phyloP scores from a whole-genome alignment of 257 asterid genomes.

The Primulina tabacum region DNA sequence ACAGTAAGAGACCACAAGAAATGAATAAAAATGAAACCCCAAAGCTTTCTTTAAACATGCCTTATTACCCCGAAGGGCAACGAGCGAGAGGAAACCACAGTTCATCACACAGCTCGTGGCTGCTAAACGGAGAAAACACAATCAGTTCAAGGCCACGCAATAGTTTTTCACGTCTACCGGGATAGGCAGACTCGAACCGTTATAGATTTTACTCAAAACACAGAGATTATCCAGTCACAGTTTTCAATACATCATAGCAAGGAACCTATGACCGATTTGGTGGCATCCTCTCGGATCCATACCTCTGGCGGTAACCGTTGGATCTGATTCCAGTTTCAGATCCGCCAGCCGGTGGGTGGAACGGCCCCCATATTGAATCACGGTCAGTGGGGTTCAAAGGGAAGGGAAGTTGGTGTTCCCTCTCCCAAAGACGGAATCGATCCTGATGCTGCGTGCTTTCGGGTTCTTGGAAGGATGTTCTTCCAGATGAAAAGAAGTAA shows the following conservation, averaged over 20 bases:
- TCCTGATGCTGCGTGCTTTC: slow-evolving; percentile 41
- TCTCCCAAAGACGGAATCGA: slow-evolving; percentile 49
- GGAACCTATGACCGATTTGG: slow-evolving; percentile 53
- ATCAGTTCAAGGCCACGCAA: slow-evolving; percentile 37
- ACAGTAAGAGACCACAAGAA: neutral
- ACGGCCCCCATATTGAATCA: slow-evolving; percentile 58
- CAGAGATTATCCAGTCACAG: slow-evolving; percentile 44
- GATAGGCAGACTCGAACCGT: slow-evolving; percentile 29
- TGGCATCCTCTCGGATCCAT: slow-evolving; percentile 65
- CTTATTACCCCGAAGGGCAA: slow-evolving; percentile 34
- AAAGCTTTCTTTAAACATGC: slow-evolving; percentile 14
- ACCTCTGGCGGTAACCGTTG: slow-evolving; percentile 53
- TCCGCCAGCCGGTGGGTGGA: slow-evolving; percentile 44
- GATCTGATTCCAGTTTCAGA: slow-evolving; percentile 45
- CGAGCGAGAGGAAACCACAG: slow-evolving; percentile 40
- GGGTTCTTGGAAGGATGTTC: slow-evolving; percentile 49
- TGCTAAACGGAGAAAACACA: slow-evolving; percentile 22
- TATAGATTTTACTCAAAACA: slow-evolving; percentile 49
- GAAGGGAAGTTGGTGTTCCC: slow-evolving; percentile 46
- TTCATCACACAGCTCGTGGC: slow-evolving; percentile 51
- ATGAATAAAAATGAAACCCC: neutral
- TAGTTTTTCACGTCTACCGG: slow-evolving; percentile 33
- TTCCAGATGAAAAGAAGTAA: slow-evolving; percentile 53
- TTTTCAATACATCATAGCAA: slow-evolving; percentile 26
- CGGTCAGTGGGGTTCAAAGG: slow-evolving; percentile 43